Evolutionary conservation across 2,329 filamentous ascomycete species (phyloP).

Genomic region (Pseudopyrenochaeta lycopersici): DNA sequence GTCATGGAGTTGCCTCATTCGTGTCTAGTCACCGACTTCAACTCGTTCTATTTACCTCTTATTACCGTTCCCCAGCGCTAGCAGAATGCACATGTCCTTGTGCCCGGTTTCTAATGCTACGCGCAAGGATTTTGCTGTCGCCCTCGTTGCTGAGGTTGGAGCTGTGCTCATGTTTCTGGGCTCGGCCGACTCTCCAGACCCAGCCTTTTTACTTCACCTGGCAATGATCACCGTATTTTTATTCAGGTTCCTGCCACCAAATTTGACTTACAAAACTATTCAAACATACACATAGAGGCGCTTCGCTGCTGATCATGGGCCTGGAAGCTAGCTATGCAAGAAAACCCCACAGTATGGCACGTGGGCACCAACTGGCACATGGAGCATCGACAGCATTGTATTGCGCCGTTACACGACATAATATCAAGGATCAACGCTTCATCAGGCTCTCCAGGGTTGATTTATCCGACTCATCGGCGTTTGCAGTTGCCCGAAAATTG

Average conservation of each 20-base stretch:
- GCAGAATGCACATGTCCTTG: not conserved
- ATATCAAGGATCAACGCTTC: not conserved
- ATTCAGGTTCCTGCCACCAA: no score
- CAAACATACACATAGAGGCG: no score
- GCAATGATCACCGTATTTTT: no score
- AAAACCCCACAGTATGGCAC: not conserved
- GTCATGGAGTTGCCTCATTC: slow-evolving; percentile 6
- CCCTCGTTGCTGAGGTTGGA: not conserved
- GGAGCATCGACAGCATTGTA: not conserved
- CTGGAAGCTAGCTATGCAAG: not conserved
- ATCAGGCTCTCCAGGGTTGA: not conserved
- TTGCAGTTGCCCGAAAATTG: no score
- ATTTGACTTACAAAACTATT: no score
- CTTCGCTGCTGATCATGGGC: not conserved
- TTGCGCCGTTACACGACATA: not conserved
- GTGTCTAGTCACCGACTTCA: not conserved
- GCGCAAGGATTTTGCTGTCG: not conserved
- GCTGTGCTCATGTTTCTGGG: not conserved
- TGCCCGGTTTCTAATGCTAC: not conserved
- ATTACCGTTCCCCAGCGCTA: not conserved
- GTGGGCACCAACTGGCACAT: not conserved
- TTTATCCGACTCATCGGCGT: no score
- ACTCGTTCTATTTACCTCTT: not conserved
- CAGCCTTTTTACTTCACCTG: not conserved
- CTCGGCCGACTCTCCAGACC: not conserved